Percentiles rank a stretch among this genome's conserved stretches.
These are phyloP conservation scores for Trichosporon sp. DNA, from an alignment of 1,284 basidiomycete species.

Conservation along the genomic window DNA sequence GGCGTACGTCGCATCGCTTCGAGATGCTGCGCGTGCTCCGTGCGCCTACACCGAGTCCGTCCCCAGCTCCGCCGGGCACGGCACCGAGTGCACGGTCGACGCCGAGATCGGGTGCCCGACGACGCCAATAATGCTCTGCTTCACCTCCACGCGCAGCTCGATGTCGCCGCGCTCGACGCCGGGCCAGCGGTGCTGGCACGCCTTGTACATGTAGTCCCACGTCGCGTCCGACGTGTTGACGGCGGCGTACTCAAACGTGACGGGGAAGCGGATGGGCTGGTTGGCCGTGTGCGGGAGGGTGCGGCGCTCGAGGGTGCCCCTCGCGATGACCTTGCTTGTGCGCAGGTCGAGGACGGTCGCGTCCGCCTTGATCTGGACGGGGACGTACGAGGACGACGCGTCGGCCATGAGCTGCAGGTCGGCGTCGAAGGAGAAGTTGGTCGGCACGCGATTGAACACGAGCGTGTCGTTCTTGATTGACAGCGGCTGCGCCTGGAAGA, in stretches of 20 bases:
- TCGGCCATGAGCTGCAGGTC: conserved; percentile 64
- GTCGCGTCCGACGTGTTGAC: conserved; percentile 74
- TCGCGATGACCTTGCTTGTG: conserved; percentile 61
- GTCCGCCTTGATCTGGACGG: conserved; percentile 64
- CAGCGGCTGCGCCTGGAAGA: conserved; percentile 61
- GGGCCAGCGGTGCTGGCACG: conserved; percentile 62
- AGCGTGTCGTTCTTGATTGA: conserved; percentile 57
- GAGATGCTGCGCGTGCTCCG: not conserved
- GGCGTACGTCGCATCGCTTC: no score
- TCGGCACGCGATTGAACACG: conserved; percentile 64
- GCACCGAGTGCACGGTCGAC: conserved; percentile 59
- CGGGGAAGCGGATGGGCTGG: conserved; percentile 61
- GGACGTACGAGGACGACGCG: conserved; percentile 66
- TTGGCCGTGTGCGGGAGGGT: conserved; percentile 63
- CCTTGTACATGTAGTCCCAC: conserved; percentile 74
- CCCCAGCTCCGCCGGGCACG: conserved; percentile 69
- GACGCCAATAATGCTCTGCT: conserved; percentile 67
- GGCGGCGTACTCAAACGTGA: conserved; percentile 75
- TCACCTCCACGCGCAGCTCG: conserved; percentile 62
- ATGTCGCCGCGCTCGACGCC: conserved; percentile 62
- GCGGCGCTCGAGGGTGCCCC: conserved; percentile 58
- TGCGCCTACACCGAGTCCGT: not conserved
- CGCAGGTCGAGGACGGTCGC: conserved; percentile 59
- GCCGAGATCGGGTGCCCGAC: conserved; percentile 56
- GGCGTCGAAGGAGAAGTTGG: conserved; percentile 81